phyloP scores from a whole-genome alignment of 345 rosid genomes.

The Aquilaria malaccensis region DNA sequence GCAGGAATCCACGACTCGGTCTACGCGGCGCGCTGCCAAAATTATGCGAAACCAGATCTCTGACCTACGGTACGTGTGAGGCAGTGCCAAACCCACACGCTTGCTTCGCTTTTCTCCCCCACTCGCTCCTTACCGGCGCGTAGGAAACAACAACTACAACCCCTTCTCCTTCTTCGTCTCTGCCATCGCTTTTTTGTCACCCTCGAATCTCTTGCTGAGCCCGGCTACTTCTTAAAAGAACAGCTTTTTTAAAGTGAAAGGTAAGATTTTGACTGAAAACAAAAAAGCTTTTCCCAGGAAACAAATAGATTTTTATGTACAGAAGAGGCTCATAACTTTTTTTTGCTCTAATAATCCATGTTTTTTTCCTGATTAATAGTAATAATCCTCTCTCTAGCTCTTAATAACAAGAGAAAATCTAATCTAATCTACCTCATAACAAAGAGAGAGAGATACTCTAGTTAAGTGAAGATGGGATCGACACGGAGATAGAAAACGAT shows the following conservation, averaged over 20 bases:
- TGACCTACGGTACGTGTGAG: conserved; percentile 6
- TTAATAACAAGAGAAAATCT: too few relatives aligned
- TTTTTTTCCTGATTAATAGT: neutral
- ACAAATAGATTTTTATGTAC: conserved; percentile 4
- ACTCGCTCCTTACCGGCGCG: conserved; percentile 5
- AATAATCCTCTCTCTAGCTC: neutral
- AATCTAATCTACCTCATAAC: too few relatives aligned
- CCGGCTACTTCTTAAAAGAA: too few relatives aligned
- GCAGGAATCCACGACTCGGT: conserved; percentile 7
- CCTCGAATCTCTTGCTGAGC: conserved; percentile 21
- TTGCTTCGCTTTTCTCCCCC: conserved; percentile 23
- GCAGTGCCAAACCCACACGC: conserved; percentile 35
- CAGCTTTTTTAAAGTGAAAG: neutral
- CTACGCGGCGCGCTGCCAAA: neutral
- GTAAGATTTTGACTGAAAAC: neutral
- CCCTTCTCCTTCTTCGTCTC: neutral
- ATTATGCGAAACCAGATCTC: conserved; percentile 11
- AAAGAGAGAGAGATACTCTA: neutral
- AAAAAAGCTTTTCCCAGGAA: conserved; percentile 2
- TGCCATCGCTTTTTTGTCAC: conserved; percentile 14
- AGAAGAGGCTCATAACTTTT: conserved; percentile 2
- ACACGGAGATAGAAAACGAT: neutral
- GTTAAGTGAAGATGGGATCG: neutral
- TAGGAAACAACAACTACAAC: neutral
- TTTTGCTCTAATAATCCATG: neutral